These are phyloP conservation scores for Hebeloma cylindrosporum DNA, from an alignment of 768 basidiomycete genomes.

Conservation along the genomic window DNA sequence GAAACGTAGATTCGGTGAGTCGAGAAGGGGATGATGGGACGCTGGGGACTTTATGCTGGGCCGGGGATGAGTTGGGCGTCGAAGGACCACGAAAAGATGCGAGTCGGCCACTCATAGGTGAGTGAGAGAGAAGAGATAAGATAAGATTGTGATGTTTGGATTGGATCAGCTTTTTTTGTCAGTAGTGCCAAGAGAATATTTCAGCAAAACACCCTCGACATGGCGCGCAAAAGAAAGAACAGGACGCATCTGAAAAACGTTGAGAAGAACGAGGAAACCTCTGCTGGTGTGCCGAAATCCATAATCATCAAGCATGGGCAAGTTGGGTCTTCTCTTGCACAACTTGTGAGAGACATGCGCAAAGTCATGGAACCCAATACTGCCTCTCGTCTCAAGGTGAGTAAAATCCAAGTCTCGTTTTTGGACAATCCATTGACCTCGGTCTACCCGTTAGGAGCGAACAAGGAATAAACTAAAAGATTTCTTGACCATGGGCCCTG, in stretches of 20 bases:
- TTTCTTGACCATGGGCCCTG: conserved; percentile 88
- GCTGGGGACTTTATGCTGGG: conserved; percentile 39
- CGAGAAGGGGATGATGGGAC: conserved; percentile 49
- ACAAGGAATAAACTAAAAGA: conserved; percentile 90
- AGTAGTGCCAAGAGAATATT: no score
- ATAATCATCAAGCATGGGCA: conserved; percentile 97
- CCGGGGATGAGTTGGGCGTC: conserved; percentile 69
- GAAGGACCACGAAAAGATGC: conserved; percentile 82
- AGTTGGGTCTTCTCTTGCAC: conserved; percentile 82
- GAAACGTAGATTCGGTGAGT: conserved; percentile 70
- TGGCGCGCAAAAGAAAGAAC: conserved; percentile 78
- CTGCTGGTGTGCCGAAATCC: conserved; percentile 66
- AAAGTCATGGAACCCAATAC: conserved; percentile 99
- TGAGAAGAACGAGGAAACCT: conserved; percentile 31
- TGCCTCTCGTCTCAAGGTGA: conserved; percentile 84
- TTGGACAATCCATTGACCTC: conserved; percentile 1
- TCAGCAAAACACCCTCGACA: conserved; percentile 31
- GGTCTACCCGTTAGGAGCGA: conserved; percentile 66
- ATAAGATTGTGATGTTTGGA: neutral
- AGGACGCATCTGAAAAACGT: conserved; percentile 77
- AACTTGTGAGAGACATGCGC: conserved; percentile 90
- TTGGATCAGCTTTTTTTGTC: conserved; percentile 5
- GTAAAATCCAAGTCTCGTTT: conserved; percentile 18
- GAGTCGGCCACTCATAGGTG: conserved; percentile 44
- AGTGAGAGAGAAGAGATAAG: neutral